Conservation (phyloP, 768 basidiomycete genomes). For the Obba rivulosa region DNA sequence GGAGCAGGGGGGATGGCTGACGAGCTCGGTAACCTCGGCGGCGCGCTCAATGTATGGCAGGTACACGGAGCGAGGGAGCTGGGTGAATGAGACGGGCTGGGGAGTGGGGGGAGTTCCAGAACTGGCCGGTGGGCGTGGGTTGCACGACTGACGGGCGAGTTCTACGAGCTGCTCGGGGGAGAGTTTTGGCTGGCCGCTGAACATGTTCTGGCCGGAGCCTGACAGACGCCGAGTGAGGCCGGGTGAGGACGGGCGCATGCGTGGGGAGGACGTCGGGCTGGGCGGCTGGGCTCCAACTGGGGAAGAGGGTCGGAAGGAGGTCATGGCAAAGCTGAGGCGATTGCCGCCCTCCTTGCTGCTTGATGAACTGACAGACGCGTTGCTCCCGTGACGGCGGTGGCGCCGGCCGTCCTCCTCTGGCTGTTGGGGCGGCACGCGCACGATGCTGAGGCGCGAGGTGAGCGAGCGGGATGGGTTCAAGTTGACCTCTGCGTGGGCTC, state of each 20-base stretch:
- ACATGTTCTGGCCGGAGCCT: conserved; percentile 23
- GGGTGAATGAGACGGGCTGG: conserved; percentile 61
- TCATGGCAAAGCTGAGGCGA: conserved; percentile 60
- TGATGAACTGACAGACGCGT: conserved; percentile 21
- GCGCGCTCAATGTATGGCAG: conserved; percentile 87
- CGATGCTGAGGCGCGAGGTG: conserved; percentile 68
- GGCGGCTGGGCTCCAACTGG: conserved; percentile 5
- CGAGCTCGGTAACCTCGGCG: conserved; percentile 64
- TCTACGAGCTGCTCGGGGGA: conserved; percentile 73
- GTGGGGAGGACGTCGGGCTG: conserved; percentile 30
- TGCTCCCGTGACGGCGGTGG: conserved; percentile 27
- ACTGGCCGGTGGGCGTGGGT: conserved; percentile 30
- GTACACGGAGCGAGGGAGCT: conserved; percentile 69
- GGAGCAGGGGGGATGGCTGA: conserved; percentile 58
- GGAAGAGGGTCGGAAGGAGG: conserved; percentile 46
- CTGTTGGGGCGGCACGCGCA: conserved; percentile 45
- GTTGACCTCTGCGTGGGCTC: conserved; percentile 46
- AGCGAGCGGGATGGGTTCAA: conserved; percentile 48
- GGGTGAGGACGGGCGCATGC: conserved; percentile 35
- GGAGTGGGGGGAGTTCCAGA: conserved; percentile 22
- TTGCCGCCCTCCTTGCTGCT: conserved; percentile 21
- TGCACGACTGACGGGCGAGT: conserved; percentile 58
- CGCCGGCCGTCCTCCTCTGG: conserved; percentile 27
- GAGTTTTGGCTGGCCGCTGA: conserved; percentile 40
- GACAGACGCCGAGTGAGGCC: conserved; percentile 46